phyloP scores from a whole-genome alignment of 2,329 filamentous ascomycete species.

The Diaporthe sp. region DNA sequence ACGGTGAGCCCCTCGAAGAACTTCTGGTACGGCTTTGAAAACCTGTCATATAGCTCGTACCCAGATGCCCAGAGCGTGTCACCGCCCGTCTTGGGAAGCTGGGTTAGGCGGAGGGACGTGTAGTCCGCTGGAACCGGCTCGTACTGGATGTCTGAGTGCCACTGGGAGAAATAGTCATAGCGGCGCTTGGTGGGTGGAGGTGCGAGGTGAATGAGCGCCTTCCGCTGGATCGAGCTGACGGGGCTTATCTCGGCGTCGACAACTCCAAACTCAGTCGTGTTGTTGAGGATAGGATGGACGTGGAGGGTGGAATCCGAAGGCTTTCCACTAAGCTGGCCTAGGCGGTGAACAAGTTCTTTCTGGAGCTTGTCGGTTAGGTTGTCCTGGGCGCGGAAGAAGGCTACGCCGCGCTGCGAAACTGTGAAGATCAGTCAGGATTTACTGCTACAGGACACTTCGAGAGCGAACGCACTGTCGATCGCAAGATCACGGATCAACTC shows the following conservation, averaged over 20 bases:
- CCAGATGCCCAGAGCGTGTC: slow-evolving; percentile 75
- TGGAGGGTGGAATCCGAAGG: slow-evolving; percentile 62
- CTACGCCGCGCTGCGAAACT: slow-evolving; percentile 66
- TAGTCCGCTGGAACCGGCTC: slow-evolving; percentile 73
- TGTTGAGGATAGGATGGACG: slow-evolving; percentile 61
- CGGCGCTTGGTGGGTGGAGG: slow-evolving; percentile 46
- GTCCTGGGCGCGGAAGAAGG: slow-evolving; percentile 64
- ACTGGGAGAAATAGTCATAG: slow-evolving; percentile 59
- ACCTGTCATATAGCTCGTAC: slow-evolving; percentile 71
- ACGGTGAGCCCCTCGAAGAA: slow-evolving; percentile 67
- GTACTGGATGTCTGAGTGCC: slow-evolving; percentile 71
- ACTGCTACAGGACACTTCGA: background rate
- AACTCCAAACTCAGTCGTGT: slow-evolving; percentile 55
- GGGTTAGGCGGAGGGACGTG: slow-evolving; percentile 68
- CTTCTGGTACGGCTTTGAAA: slow-evolving; percentile 63
- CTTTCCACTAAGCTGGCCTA: slow-evolving; percentile 65
- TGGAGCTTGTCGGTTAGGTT: slow-evolving; percentile 59
- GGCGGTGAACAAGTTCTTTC: slow-evolving; percentile 60
- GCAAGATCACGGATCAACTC: slow-evolving; percentile 40
- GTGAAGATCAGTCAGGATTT: background rate
- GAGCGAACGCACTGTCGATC: slow-evolving; percentile 40
- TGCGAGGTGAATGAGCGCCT: slow-evolving; percentile 46
- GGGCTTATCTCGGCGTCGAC: slow-evolving; percentile 59
- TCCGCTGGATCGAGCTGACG: slow-evolving; percentile 58
- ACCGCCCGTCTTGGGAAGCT: slow-evolving; percentile 69